Base-by-base conservation (phyloP, 1,284 basidiomycete genomes). In the Exobasidium rhododendri region DNA sequence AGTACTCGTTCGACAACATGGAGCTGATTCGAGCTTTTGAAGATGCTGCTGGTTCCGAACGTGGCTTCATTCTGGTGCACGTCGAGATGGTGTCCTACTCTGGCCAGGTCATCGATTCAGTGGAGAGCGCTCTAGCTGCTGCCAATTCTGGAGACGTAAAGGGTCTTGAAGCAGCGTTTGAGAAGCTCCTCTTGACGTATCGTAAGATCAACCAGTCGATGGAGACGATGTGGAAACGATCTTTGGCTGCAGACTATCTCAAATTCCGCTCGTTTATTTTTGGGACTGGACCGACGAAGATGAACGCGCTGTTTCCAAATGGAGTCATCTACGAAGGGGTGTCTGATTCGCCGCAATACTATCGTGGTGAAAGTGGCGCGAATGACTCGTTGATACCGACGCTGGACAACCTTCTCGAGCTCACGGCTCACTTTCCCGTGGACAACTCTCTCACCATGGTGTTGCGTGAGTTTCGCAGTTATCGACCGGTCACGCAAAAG, bases 211-310 rank as follows among this genome's bases (percentile, higher is more conserved):
- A 79, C 52, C 43, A 53, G 17, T 49, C 56, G 14, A 79, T 79
- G 77, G 74, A 77, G 55, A 75, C 69, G 30, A 79, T 79, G 77
- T 78, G 77, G 77, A 10, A 10, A 4, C 64, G 73, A 6, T 65
- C 61, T 0, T 58, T 70, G 2, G 68, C 70, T 1, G 24, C 49
- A 1, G 77, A 78, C 52, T 79, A 79, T 46, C 67, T 75, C 51
- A 71, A 50, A 7, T 77, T 77, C 64, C 66, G 77, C 6, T 63
- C 65, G 35, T 79, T 78, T 61, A 79, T 79, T 65, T 78, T 77
- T 43, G 77, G 77, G 17, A 72, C 69, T 1, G 75, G 67, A 11
- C 75, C 75, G 6, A 69, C 71, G 55, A 69, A 75, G 58, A 63
- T 63, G 56, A 78, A 77, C 29, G 64, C 67, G 28, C 75, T 77